Percentiles rank a stretch among this genome's conserved stretches.
These are phyloP conservation scores for Sclerotinia trifoliorum DNA, from an alignment of 2,329 filamentous ascomycete species.

Conservation along the genomic window DNA sequence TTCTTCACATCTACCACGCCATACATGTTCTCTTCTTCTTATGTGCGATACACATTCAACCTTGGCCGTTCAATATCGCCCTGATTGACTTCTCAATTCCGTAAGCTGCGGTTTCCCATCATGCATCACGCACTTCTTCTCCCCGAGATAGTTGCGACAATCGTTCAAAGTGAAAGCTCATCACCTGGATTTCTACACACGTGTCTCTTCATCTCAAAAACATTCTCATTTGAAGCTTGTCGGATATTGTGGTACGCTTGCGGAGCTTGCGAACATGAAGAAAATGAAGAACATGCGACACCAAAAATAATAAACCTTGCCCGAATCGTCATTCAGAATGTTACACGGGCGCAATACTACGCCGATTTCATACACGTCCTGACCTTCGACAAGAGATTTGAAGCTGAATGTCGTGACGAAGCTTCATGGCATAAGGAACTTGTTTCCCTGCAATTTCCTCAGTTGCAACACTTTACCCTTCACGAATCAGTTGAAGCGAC, in stretches of 20 bases:
- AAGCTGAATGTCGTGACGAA: neutral
- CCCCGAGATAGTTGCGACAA: conserved; percentile 1
- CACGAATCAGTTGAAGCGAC: neutral
- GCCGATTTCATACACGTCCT: conserved; percentile 1
- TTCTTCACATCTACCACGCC: neutral
- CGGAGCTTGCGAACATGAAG: neutral
- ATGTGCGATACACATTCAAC: neutral
- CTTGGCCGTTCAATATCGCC: neutral
- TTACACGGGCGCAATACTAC: neutral
- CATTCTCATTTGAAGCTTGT: conserved; percentile 6
- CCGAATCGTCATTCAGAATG: neutral
- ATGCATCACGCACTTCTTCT: conserved; percentile 10
- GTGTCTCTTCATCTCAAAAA: conserved; percentile 12
- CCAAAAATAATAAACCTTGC: neutral
- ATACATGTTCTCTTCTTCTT: neutral
- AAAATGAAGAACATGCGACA: neutral
- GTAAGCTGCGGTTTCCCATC: neutral
- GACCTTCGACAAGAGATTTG: neutral
- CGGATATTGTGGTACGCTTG: conserved; percentile 4
- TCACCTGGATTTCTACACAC: neutral
- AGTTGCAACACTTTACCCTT: neutral
- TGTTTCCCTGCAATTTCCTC: neutral
- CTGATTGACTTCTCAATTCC: neutral
- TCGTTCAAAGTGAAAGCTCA: neutral
- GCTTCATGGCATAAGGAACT: neutral